Conservation (phyloP, 495 filamentous ascomycete species). For the Daldinia loculata region DNA sequence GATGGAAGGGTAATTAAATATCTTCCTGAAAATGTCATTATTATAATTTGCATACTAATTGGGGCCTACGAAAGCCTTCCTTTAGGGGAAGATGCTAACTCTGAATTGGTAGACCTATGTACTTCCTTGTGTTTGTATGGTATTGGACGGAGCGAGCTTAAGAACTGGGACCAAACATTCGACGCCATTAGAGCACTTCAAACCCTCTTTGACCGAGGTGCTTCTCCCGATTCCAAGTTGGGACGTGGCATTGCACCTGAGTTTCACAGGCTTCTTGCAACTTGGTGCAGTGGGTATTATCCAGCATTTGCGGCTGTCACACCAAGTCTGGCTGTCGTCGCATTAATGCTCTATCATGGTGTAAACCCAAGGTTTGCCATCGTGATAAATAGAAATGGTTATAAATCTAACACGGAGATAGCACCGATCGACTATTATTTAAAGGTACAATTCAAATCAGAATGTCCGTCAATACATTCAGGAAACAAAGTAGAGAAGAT, state of each 20-base stretch:
- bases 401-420: too few species aligned
- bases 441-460: background rate
- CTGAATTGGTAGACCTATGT: background rate
- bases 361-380: background rate
- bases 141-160: background rate
- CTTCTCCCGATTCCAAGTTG: background rate
- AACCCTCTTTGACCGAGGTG: background rate
- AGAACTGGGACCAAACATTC: fast-evolving
- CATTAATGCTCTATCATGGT: background rate
- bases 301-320: too few species aligned
- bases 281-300: background rate
- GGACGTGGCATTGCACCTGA: background rate
- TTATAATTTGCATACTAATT: background rate
- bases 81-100: background rate
- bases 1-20: background rate
- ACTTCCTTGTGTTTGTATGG: background rate
- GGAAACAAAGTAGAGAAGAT: background rate
- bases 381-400: background rate
- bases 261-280: background rate
- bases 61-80: background rate
- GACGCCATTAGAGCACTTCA: background rate
- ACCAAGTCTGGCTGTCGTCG: background rate
- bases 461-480: background rate
- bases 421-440: too few species aligned
- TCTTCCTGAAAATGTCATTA: background rate